Percentiles rank a stretch among this genome's conserved stretches.
Conservation (phyloP, 345 rosid genomes). For the Gossypium bickii region DNA sequence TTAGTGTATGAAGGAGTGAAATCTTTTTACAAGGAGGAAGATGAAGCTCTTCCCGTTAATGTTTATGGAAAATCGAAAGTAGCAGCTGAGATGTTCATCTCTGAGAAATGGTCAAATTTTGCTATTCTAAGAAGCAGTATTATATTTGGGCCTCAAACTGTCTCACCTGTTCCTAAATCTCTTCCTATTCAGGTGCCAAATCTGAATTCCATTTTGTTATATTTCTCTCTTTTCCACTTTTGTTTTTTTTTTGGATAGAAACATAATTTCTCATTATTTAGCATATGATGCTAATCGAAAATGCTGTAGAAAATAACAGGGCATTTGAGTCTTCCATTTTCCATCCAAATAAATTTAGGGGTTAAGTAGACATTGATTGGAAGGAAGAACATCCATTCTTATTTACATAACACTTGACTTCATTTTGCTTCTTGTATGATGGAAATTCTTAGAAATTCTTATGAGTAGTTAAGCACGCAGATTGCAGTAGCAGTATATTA, state of each 20-base stretch:
- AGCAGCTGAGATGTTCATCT: slow-evolving; percentile 66
- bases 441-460: background rate
- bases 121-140: slow-evolving; percentile 86
- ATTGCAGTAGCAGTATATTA: background rate
- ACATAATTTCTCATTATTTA: background rate
- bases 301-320: background rate
- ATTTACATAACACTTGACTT: background rate
- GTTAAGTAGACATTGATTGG: background rate
- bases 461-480: background rate
- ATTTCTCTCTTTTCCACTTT: background rate
- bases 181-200: slow-evolving; percentile 76
- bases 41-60: slow-evolving; percentile 66
- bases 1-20: slow-evolving; percentile 85
- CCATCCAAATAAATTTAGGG: background rate
- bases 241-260: background rate
- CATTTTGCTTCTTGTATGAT: slow-evolving; percentile 4
- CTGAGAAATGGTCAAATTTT: slow-evolving; percentile 53
- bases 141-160: slow-evolving; percentile 78
- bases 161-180: slow-evolving; percentile 79
- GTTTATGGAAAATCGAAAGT: slow-evolving; percentile 86
- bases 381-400: background rate
- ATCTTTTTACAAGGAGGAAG: slow-evolving; percentile 90
- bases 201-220: background rate
- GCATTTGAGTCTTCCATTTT: background rate
- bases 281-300: background rate